Evolutionary conservation across 208 protist genomes (phyloP).

Genomic region (Leishmania lainsoni): DNA sequence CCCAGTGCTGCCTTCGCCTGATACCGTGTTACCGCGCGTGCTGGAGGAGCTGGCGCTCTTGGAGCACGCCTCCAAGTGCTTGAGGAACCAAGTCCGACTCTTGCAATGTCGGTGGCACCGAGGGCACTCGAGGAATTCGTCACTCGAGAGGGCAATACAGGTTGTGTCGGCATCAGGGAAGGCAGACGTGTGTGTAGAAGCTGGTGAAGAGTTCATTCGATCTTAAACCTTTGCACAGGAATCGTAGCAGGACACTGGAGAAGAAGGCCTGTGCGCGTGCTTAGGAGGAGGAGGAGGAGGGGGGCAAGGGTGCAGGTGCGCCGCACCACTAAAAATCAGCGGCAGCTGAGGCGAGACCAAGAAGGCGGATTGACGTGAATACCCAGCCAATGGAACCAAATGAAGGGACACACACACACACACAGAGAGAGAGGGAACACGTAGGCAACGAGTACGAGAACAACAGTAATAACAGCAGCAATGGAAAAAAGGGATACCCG

Average conservation of each 20-base stretch:
- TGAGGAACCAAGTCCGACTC: constrained; percentile 31
- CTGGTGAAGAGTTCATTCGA: constrained; percentile 18
- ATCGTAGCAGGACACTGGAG: background rate
- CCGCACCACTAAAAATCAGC: background rate
- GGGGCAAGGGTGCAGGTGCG: background rate
- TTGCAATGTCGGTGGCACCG: constrained; percentile 30
- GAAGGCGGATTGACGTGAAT: background rate
- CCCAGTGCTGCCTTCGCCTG: constrained; percentile 14
- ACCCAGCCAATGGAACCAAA: background rate
- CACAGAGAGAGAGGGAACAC: background rate
- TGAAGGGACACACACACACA: background rate
- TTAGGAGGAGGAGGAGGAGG: too few species aligned
- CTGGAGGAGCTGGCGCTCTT: constrained; percentile 4
- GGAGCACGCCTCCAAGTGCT: constrained; percentile 31
- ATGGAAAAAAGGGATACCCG: too few species aligned
- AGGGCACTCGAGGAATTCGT: constrained; percentile 19
- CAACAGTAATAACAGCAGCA: too few species aligned
- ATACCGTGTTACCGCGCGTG: background rate
- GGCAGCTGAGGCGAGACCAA: background rate
- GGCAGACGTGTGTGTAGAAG: constrained; percentile 3
- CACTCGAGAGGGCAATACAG: background rate
- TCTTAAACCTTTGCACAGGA: background rate
- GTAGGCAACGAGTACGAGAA: too few species aligned
- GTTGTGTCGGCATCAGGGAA: constrained; percentile 5
- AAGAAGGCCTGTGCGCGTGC: background rate